Conservation (phyloP, 768 basidiomycete genomes). For the Jaapia argillacea region DNA sequence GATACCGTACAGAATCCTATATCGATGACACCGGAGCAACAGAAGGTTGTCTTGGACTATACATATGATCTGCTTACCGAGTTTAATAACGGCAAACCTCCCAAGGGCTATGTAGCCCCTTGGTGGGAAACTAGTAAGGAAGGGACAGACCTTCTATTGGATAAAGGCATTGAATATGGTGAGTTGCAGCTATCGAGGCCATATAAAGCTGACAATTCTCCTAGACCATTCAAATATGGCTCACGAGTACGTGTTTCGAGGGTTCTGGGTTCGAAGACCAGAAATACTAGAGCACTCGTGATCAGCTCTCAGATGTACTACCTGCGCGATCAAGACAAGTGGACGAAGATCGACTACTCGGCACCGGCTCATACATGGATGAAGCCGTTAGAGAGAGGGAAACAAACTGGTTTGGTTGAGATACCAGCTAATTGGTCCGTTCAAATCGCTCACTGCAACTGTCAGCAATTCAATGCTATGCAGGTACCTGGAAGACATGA, state of each 20-base stretch:
- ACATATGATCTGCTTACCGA: conserved; percentile 52
- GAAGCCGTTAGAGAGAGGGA: conserved; percentile 57
- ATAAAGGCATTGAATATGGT: conserved; percentile 69
- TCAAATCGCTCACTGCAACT: not conserved
- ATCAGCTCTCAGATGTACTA: conserved; percentile 53
- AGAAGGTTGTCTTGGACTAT: conserved; percentile 59
- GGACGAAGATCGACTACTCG: conserved; percentile 64
- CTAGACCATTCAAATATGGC: conserved; percentile 50
- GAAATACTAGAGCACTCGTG: conserved; percentile 6
- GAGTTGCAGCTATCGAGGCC: conserved; percentile 30
- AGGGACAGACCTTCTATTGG: conserved; percentile 50
- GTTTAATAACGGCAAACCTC: conserved; percentile 50
- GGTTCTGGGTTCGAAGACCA: not conserved
- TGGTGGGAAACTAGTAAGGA: conserved; percentile 77
- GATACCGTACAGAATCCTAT: conserved; percentile 38
- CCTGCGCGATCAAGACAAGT: conserved; percentile 54
- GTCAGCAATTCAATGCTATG: not conserved
- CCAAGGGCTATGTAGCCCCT: conserved; percentile 59
- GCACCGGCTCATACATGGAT: conserved; percentile 58
- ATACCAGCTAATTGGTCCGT: conserved; percentile 59
- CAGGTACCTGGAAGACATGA: conserved; percentile 64
- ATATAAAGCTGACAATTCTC: conserved; percentile 30
- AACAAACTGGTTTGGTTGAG: conserved; percentile 49
- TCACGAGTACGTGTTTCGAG: conserved; percentile 27
- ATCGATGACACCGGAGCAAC: conserved; percentile 51